Base-by-base conservation (phyloP, 805 yeast genomes). In the Pichia manshurica region DNA sequence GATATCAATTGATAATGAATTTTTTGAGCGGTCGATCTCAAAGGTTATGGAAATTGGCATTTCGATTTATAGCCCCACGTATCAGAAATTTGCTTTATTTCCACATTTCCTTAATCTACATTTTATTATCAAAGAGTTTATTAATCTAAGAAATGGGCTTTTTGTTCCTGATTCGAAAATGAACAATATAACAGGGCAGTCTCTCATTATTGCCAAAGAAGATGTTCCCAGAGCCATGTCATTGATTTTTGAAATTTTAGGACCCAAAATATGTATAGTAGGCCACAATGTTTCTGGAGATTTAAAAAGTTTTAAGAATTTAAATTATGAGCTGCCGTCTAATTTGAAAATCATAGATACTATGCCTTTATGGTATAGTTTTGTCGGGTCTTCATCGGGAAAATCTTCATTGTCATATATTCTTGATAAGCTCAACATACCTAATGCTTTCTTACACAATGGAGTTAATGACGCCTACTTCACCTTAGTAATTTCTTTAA, bases 381-480 rank as follows among this genome's bases (percentile, higher is more conserved):
- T 59, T 20, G 31, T 50, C 16, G 44, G 48, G 1, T 39, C 51
- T 4, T 37, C 29, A 8, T 48, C 48, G 28, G 37, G 42, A 10
- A 59, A 54, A 44, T 44, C 54, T 15, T 52, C 59, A 1, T 50
- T 64, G 15, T 41, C 53, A n/a, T 63, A 49, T 42, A 48, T 62
- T 21, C 48, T 64, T 28, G 60, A 62, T 20, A 60, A 56, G 39
- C 48, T 63, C 12, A 51, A 55, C 19, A 53, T 64, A 13, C 68
- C 68, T 1, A 45, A 56, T 51, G 54, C 63, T 2, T 64, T 51
- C 36, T 48, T 62, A 20, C 68, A 64, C 43, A 64, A 64, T 46
- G 68, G 63, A 9, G 67, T 52, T 29, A 64, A 64, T 41, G 68
- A 64, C 40, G 57, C 67, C 2, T 63, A 64, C 45, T 63, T 57